These are phyloP conservation scores for Trametes cingulata DNA, from an alignment of 768 basidiomycete genomes.

Conservation along the genomic window DNA sequence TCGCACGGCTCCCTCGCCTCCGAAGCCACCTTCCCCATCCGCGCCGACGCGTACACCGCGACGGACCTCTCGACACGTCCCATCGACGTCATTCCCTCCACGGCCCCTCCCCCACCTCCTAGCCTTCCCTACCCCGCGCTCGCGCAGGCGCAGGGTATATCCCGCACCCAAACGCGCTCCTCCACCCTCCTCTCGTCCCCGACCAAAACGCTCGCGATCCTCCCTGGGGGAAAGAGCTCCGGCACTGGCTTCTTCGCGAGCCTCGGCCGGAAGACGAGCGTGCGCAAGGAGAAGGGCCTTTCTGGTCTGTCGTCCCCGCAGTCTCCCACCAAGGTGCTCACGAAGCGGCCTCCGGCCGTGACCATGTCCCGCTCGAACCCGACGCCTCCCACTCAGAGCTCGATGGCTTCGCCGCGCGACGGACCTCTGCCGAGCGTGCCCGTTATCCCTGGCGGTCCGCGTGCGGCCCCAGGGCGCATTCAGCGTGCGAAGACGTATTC, in stretches of 20 bases:
- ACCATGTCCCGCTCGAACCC: conserved; percentile 27
- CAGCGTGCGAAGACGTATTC: conserved; percentile 71
- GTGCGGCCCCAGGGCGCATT: conserved; percentile 61
- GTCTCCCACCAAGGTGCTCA: conserved; percentile 38
- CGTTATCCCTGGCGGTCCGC: conserved; percentile 71
- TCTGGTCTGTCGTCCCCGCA: conserved; percentile 22
- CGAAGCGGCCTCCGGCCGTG: conserved; percentile 38
- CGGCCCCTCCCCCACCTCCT: conserved; percentile 54
- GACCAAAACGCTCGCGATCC: conserved; percentile 24
- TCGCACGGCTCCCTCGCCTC: conserved; percentile 74
- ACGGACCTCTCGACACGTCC: conserved; percentile 65
- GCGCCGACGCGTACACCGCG: conserved; percentile 75
- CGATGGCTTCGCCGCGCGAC: conserved; percentile 33
- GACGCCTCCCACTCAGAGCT: conserved; percentile 34
- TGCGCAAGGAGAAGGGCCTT: conserved; percentile 38
- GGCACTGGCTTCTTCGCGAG: conserved; percentile 69
- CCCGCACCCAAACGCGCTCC: conserved; percentile 29
- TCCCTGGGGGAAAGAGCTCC: conserved; percentile 41
- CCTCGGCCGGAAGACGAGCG: conserved; percentile 69
- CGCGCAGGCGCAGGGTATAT: conserved; percentile 40
- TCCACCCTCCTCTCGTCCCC: conserved; percentile 39
- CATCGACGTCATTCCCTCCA: conserved; percentile 53
- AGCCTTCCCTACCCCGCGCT: conserved; percentile 75
- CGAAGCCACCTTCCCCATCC: conserved; percentile 76
- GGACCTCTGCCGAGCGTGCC: conserved; percentile 40